phyloP scores from a whole-genome alignment of 129 eudicot genomes.

The Tagetes patula region DNA sequence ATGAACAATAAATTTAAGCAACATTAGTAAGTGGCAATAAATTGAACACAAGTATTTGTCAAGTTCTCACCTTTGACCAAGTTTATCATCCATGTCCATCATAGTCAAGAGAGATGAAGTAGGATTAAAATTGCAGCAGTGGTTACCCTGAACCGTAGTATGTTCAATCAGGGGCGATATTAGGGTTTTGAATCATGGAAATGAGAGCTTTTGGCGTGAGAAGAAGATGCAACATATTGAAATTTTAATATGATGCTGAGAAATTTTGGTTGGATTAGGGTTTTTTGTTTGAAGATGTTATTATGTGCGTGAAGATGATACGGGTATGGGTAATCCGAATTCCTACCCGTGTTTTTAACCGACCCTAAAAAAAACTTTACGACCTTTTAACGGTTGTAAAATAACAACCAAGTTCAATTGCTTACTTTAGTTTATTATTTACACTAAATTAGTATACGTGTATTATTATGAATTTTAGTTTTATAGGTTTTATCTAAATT shows the following conservation, averaged over 20 bases:
- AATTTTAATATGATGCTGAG: slow-evolving; percentile 5
- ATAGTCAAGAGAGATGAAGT: slow-evolving; percentile 29
- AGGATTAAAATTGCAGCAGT: slow-evolving; percentile 27
- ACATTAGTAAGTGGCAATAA: neutral
- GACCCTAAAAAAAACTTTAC: too few relatives aligned
- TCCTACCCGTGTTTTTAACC: too few relatives aligned
- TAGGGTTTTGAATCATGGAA: slow-evolving; percentile 40
- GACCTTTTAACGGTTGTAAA: too few relatives aligned
- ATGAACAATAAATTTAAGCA: neutral
- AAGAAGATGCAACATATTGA: neutral
- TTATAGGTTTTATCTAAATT: too few relatives aligned
- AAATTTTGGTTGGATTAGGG: slow-evolving; percentile 14
- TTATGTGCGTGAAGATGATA: neutral
- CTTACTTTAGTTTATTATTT: too few relatives aligned
- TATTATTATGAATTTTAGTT: too few relatives aligned
- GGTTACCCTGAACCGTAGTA: slow-evolving; percentile 25
- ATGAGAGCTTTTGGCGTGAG: slow-evolving; percentile 7
- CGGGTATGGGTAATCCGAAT: neutral
- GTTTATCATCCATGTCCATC: slow-evolving; percentile 52
- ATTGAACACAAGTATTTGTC: neutral
- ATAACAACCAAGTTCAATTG: too few relatives aligned
- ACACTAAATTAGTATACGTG: too few relatives aligned
- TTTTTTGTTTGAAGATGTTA: neutral
- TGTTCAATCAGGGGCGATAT: slow-evolving; percentile 21
- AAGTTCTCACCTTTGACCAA: slow-evolving; percentile 38